phyloP scores from a whole-genome alignment of 495 filamentous ascomycete species.

The Xylaria acuta region DNA sequence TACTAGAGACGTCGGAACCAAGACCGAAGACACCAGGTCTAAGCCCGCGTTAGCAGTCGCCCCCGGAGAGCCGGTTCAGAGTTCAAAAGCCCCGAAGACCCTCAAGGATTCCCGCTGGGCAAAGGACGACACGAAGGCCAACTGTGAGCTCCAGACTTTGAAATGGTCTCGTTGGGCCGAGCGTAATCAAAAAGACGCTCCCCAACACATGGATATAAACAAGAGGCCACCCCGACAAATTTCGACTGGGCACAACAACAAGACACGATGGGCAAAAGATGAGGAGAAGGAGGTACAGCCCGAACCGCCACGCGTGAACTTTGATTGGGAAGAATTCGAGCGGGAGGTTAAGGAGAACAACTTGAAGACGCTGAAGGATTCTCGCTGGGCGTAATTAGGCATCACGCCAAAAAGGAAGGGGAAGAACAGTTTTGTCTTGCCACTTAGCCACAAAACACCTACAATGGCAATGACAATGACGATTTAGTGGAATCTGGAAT shows the following conservation, averaged over 20 bases:
- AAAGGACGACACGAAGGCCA: too few relatives aligned
- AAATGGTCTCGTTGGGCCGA: not conserved
- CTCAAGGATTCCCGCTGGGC: not conserved
- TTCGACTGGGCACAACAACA: not conserved
- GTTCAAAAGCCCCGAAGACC: not conserved
- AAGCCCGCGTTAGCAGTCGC: not conserved
- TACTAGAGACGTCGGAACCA: too few relatives aligned
- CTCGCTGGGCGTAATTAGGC: not conserved
- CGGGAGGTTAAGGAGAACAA: conserved; percentile 1
- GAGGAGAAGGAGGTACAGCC: not conserved
- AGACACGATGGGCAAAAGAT: not conserved
- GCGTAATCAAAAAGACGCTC: not conserved
- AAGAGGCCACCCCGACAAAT: not conserved
- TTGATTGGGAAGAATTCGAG: not conserved
- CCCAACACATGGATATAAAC: not conserved
- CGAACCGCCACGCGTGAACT: not conserved
- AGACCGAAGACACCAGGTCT: not conserved
- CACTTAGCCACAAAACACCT: not conserved
- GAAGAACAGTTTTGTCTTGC: not conserved
- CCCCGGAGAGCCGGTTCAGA: not conserved
- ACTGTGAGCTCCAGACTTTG: not conserved
- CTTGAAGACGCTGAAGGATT: not conserved
- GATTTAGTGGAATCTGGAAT: too few relatives aligned
- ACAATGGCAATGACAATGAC: not conserved
- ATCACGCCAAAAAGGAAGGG: too few relatives aligned